Base-by-base conservation (phyloP, 176 grass and related monocot genomes). In the Cenchrus purpureus region DNA sequence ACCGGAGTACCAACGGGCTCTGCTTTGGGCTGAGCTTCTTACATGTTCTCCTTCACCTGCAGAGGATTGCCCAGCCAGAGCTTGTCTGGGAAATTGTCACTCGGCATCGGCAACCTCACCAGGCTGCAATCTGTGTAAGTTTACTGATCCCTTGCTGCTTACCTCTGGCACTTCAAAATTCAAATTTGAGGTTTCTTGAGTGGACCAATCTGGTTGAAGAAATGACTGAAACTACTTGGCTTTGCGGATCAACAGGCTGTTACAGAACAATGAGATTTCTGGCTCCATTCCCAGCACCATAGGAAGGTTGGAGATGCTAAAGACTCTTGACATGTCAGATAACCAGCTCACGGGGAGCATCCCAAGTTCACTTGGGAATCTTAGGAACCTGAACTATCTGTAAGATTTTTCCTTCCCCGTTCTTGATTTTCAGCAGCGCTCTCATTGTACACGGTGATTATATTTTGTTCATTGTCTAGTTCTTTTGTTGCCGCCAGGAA, bases 41-140 rank as follows among this genome's bases (percentile, higher is more conserved):
- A 4, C 0, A 0, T 81, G 7, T n/a, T 17, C 34, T 55, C 10
- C 51, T 73, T 17, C 69, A 19, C 45, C 87, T 65, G 52, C 86
- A 98, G 96, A 46, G 96, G 93, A 54, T 69, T 98, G 20, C 96
- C 96, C 20, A 98, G 96, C 86, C 93, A 98, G 90, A 84, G 93
- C 43, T 93, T 98, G 78, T 95, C 91, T 0, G 96, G 96, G 2
- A 92, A 71, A 29, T 70, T 98, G 31, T 98, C 96, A 16, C 89
- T 93, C 0, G 73, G 91, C 60, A 94, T 98, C 1, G 93, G 93
- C 73, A 98, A 98, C 79, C 96, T 98, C 71, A 94, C 96, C 1
- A 89, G 87, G 55, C 91, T 98, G 74, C 89, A 90, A 73, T 98
- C 96, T 81, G 91, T 98, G 96, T 98, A 92, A 87, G 93, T 83